These are phyloP conservation scores for Boletus calvinii DNA, from an alignment of 1,284 basidiomycete genomes.

Conservation along the genomic window DNA sequence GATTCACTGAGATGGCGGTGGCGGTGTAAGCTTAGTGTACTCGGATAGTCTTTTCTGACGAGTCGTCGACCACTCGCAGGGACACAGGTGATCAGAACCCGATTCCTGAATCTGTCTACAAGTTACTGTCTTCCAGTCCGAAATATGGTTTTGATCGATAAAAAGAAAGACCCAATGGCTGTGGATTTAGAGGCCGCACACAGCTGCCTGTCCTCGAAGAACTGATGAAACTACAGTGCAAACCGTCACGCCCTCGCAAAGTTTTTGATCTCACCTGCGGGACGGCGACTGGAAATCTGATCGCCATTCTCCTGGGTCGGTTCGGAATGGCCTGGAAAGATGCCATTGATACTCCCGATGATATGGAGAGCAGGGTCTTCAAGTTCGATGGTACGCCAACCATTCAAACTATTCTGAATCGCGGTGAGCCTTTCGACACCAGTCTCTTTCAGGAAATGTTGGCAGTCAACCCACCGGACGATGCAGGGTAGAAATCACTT, in stretches of 20 bases:
- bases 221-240: neutral
- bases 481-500: neutral
- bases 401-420: no score
- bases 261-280: neutral
- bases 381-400: no score
- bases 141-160: neutral
- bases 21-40: no score
- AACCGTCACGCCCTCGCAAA: neutral
- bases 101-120: neutral
- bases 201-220: neutral
- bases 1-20: no score
- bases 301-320: neutral
- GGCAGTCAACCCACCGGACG: no score
- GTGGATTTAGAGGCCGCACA: neutral
- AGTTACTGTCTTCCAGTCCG: neutral
- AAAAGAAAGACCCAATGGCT: neutral
- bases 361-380: no score
- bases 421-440: no score
- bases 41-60: neutral
- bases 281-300: neutral
- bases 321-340: neutral
- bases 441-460: no score
- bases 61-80: neutral
- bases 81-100: neutral
- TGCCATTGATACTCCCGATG: no score